phyloP scores from a whole-genome alignment of 1,284 basidiomycete species.

The Malassezia japonica region DNA sequence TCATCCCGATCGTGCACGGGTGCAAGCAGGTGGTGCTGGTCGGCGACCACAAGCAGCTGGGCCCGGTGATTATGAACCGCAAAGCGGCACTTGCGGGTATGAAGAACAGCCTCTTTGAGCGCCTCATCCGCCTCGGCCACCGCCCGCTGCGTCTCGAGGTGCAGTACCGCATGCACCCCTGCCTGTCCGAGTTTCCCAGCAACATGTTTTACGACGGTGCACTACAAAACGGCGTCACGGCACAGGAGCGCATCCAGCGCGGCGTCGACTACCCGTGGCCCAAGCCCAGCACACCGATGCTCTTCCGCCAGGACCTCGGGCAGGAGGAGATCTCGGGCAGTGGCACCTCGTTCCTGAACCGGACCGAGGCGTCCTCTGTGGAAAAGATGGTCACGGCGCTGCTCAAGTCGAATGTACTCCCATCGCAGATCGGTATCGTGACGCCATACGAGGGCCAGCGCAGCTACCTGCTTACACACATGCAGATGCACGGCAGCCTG shows the following conservation, averaged over 20 bases:
- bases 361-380: conserved; percentile 95
- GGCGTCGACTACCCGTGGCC: conserved; percentile 99
- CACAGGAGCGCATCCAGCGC: conserved; percentile 88
- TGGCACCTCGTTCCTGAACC: conserved; percentile 96
- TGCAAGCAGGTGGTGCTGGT: conserved; percentile 96
- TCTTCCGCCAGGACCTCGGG: conserved; percentile 98
- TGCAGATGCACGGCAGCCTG: conserved; percentile 95
- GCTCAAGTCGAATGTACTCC: conserved; percentile 95
- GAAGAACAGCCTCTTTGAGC: conserved; percentile 94
- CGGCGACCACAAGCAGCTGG: conserved; percentile 92
- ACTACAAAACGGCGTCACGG: conserved; percentile 96
- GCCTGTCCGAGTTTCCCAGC: conserved; percentile 94
- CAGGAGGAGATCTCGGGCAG: conserved; percentile 98
- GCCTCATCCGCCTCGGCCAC: conserved; percentile 87
- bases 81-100: conserved; percentile 94
- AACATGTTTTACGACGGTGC: conserved; percentile 99
- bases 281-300: conserved; percentile 93
- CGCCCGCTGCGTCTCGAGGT: conserved; percentile 95
- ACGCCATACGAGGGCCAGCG: conserved; percentile 98
- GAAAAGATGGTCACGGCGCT: conserved; percentile 99
- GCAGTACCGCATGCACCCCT: conserved; percentile 99
- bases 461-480: conserved; percentile 97
- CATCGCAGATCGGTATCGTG: conserved; percentile 91
- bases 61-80: conserved; percentile 99
- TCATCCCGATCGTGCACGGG: conserved; percentile 95